Evolutionary conservation across 768 basidiomycete genomes (phyloP).

Genomic region (Phylloporus sp.): DNA sequence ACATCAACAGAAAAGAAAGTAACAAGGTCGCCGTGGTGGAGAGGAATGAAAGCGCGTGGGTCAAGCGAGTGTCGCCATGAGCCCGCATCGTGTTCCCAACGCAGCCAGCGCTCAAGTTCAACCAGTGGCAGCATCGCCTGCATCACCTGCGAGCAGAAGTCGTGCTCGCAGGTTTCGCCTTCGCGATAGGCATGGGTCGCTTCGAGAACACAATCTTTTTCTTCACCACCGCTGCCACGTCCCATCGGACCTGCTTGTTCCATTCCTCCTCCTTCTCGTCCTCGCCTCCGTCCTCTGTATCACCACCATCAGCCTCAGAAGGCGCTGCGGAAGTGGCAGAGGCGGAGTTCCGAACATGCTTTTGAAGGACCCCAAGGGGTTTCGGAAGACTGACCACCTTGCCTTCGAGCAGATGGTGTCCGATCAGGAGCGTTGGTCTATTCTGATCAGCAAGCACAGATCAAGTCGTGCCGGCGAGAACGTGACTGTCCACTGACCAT

Average conservation of each 20-base stretch:
- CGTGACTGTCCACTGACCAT: constrained; percentile 41
- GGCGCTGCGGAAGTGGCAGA: no score
- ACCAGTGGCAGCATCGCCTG: constrained; percentile 2
- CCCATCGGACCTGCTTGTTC: constrained; percentile 41
- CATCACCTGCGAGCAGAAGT: no score
- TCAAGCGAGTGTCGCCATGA: no score
- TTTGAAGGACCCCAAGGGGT: constrained; percentile 73
- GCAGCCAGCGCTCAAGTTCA: constrained; percentile 2
- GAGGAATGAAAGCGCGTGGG: constrained; percentile 6
- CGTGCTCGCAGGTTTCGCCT: constrained; percentile 17
- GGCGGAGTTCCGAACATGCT: constrained; percentile 11
- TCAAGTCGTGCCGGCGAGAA: constrained; percentile 1
- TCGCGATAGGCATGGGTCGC: constrained; percentile 70
- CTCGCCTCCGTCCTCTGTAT: neutral
- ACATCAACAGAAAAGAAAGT: no score
- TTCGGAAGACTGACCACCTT: constrained; percentile 72
- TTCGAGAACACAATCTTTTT: constrained; percentile 82
- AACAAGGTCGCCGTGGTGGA: neutral
- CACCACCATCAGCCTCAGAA: neutral
- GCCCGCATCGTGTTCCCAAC: constrained; percentile 16
- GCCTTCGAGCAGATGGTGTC: constrained; percentile 89
- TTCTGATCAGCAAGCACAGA: constrained; percentile 40
- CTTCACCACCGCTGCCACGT: constrained; percentile 67
- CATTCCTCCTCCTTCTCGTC: neutral
- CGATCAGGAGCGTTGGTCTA: constrained; percentile 76